Base-by-base conservation (phyloP, 768 basidiomycete species). In the Collybia nuda region DNA sequence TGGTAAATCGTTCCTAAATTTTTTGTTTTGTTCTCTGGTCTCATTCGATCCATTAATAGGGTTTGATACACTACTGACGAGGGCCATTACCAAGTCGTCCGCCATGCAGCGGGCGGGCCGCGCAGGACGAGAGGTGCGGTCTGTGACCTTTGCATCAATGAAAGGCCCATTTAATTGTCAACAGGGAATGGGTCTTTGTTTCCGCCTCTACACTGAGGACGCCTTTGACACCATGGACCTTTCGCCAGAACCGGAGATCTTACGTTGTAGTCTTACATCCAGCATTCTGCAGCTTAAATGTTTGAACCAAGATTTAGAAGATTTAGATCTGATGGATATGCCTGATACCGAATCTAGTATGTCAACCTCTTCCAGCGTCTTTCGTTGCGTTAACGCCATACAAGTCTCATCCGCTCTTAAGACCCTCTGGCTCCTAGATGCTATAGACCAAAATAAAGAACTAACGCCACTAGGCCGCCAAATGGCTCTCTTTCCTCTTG, bases 81-180 rank as follows among this genome's bases (percentile, higher is more conserved):
- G 82, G 62, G 84, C 88, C 44, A 90, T 98, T 54, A 90, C 90
- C 21, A 85, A 91, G 66, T 93, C 92, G 2, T 93, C 90, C 12
- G 95, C 97, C 6, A 84, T 85, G 79, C 90, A 99, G 66, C 78
- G 97, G n/a, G 81, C 93, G 2, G 97, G 97, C 65, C 91, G 97
- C 50, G 97, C 96, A 0, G 97, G 97, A 54, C 92, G 97, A 50
- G 93, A 98, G 69, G 90, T 89, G 60, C 39, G 70, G 62, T 18
- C 6, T 22, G 11, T 41, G 9, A 37, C 15, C 43, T 29, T 44
- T n/a, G n/a, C 9, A 6, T 8, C 19, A 2, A 39, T 9, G 21
- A 42, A 21, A 22, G 28, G 43, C 26, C 38, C 44, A 38, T 48
- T n/a, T n/a, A 17, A 55, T 37, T 6, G 35, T 45, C 12, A 48